These are phyloP conservation scores for Microdochium trichocladiopsis DNA, from an alignment of 2,329 filamentous ascomycete genomes.

Conservation along the genomic window DNA sequence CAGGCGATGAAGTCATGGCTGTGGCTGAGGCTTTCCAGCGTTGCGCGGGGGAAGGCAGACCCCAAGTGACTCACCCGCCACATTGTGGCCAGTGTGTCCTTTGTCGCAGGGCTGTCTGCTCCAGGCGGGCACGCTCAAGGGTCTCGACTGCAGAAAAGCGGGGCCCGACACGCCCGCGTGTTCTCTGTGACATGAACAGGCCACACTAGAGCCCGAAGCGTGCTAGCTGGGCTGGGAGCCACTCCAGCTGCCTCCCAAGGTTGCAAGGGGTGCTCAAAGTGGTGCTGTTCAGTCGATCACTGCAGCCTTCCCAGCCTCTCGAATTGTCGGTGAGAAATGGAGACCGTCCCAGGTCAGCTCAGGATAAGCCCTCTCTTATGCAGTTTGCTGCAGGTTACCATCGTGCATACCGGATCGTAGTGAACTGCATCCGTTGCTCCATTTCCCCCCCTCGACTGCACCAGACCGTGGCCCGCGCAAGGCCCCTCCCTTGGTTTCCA, in stretches of 20 bases:
- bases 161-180: neutral
- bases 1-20: conserved; percentile 1
- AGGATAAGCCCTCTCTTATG: neutral
- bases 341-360: neutral
- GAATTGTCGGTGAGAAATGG: conserved; percentile 22
- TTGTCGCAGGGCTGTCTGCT: neutral
- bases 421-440: neutral
- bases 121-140: no score
- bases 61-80: neutral
- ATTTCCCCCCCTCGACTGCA: neutral
- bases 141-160: neutral
- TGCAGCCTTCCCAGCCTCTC: conserved; percentile 18
- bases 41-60: neutral
- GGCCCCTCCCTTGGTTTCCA: neutral
- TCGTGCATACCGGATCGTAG: neutral
- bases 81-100: neutral
- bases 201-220: neutral
- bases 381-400: neutral
- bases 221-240: neutral
- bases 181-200: neutral
- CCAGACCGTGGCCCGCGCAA: neutral
- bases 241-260: neutral
- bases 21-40: neutral
- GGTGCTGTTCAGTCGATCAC: neutral
- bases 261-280: neutral